Evolutionary conservation across 2,329 filamentous ascomycete species (phyloP), one percentile per base, ranked within the genome.

Genomic region (Aspergillus sp.): DNA sequence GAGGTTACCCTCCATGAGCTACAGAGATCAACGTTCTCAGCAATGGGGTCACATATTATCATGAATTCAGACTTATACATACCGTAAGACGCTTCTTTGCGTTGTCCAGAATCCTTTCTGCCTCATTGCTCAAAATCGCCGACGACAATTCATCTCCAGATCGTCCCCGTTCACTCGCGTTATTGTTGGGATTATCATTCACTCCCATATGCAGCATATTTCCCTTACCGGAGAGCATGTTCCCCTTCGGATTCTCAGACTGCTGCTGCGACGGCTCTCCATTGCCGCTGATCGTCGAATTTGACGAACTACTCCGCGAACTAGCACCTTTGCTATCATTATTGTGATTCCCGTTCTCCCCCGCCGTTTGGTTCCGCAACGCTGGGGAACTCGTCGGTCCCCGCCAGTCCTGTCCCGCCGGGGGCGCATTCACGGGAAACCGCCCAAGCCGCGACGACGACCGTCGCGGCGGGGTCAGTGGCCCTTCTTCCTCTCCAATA

Each of bases 1-100:
- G 19, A 96, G 74, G 57, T 96, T 96, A 34, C 85, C 88, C 68
- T 96, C 91, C 89, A 96, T 95, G 30, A 87, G 86, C 88, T 94
- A 64, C 46, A 34, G 29, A 36, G 46, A 46, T 61, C 47, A 62
- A 57, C 48, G 8, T 34, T n/a, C 8, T n/a, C 8, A 7, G 32
- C 2, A 34, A 4, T 35, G 33, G 10, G 19, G 36, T 8, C 12
- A 32, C 10, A 40, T 32, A 19, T 19, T 19, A 19, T 19, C 19
- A 19, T 19, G 19, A 47, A 42, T 19, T 29, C 29, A 38, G 10
- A 7, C 19, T 19, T 39, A 12, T 34, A 69, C 86, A 65, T 75
- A 94, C 88, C 62, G 87, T 93, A 51, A 97, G 74, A 57, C 89
- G 79, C 64, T 82, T 84, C 71, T 96, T 96, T 30, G 91, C 91